A percentile compares a stretch with the other conserved stretches of the same genome.
These are phyloP conservation scores for Delonix regia DNA, from an alignment of 306 rosid genomes.

Conservation along the genomic window DNA sequence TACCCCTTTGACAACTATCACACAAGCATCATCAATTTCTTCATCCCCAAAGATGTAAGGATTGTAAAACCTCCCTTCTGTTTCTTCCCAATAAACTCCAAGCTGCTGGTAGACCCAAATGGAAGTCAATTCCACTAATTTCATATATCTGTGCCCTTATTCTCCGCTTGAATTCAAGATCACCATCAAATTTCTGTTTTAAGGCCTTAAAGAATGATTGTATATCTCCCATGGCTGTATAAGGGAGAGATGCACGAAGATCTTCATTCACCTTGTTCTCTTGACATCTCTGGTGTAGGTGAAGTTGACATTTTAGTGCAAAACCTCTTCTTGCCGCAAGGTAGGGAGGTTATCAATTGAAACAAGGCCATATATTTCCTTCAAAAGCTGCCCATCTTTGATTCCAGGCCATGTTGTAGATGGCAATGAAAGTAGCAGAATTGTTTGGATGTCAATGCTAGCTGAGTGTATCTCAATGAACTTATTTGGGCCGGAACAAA, in stretches of 20 bases:
- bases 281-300: slow-evolving; percentile 76
- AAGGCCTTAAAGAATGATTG: too few relatives aligned
- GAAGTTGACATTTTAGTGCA: slow-evolving; percentile 79
- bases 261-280: slow-evolving; percentile 74
- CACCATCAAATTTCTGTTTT: too few relatives aligned
- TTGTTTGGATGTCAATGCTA: slow-evolving; percentile 73
- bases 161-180: too few relatives aligned
- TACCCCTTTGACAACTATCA: too few relatives aligned
- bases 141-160: too few relatives aligned
- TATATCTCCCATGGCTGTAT: neutral
- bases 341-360: slow-evolving; percentile 68
- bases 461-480: slow-evolving; percentile 68
- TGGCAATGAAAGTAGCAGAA: slow-evolving; percentile 80
- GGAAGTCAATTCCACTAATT: too few relatives aligned
- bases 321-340: slow-evolving; percentile 90
- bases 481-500: slow-evolving; percentile 53
- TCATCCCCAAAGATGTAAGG: too few relatives aligned
- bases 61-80: too few relatives aligned
- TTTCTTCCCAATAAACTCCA: too few relatives aligned
- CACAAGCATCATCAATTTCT: too few relatives aligned
- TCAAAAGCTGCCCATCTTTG: slow-evolving; percentile 58
- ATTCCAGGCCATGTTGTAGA: slow-evolving; percentile 75
- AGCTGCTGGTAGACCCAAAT: too few relatives aligned
- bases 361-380: slow-evolving; percentile 60
- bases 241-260: slow-evolving; percentile 59